A percentile compares a stretch with the other conserved stretches of the same genome.
Evolutionary conservation across 1,139 yeast species (phyloP).

Genomic region (Pichia sp.): DNA sequence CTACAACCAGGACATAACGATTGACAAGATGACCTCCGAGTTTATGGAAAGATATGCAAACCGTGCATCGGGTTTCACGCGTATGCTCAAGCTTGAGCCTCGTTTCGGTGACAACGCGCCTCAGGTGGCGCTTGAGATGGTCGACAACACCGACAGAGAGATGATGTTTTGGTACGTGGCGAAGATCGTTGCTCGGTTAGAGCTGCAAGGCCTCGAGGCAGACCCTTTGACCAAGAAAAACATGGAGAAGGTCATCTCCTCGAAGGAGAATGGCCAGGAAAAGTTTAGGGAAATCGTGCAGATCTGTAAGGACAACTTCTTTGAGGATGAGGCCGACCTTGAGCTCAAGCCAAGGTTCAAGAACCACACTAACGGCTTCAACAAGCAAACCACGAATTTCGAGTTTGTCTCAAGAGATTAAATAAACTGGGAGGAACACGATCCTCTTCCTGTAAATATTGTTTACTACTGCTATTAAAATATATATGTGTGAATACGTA

Average conservation of each 20-base stretch:
- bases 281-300: constrained; percentile 62
- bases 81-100: constrained; percentile 80
- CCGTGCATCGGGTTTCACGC: constrained; percentile 79
- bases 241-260: constrained; percentile 45
- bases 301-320: constrained; percentile 56
- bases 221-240: constrained; percentile 59
- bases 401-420: constrained; percentile 31
- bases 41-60: constrained; percentile 57
- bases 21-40: constrained; percentile 63
- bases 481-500: neutral
- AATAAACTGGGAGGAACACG: neutral
- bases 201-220: constrained; percentile 58
- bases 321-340: constrained; percentile 28
- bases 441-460: neutral
- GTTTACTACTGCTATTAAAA: neutral
- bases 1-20: constrained; percentile 40
- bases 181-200: constrained; percentile 72
- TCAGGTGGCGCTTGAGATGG: constrained; percentile 82
- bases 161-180: constrained; percentile 76
- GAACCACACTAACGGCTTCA: constrained; percentile 28
- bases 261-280: constrained; percentile 46
- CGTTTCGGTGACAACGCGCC: constrained; percentile 90
- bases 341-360: constrained; percentile 30
- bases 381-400: constrained; percentile 27
- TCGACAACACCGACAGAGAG: constrained; percentile 69